phyloP scores from a whole-genome alignment of 1,284 basidiomycete genomes.

The Cutaneotrichosporon dermatis region DNA sequence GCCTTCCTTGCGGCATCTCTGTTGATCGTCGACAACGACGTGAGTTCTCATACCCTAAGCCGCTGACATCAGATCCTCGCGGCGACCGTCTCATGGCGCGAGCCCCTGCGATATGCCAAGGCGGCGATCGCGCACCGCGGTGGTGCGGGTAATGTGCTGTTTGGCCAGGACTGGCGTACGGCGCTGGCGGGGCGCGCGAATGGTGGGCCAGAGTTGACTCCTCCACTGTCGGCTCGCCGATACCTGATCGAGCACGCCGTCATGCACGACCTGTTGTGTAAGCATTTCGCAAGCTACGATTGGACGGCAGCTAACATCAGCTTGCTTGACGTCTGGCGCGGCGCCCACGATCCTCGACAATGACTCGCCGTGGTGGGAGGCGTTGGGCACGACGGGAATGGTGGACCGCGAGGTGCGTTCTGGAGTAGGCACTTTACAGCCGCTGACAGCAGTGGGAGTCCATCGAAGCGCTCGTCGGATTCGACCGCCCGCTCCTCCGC shows the following conservation, averaged over 20 bases:
- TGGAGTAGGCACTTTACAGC: background rate
- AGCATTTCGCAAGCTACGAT: conserved; percentile 3
- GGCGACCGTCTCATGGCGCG: conserved; percentile 31
- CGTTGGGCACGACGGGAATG: conserved; percentile 17
- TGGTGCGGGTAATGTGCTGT: conserved; percentile 30
- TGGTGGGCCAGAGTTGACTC: background rate
- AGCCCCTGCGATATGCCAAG: conserved; percentile 28
- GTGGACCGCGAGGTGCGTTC: conserved; percentile 18
- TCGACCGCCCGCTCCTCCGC: conserved; percentile 27
- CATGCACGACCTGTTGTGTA: conserved; percentile 30
- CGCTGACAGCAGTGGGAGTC: conserved; percentile 26
- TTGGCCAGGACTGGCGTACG: conserved; percentile 19
- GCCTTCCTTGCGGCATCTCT: conserved; percentile 30
- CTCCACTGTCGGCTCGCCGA: conserved; percentile 12
- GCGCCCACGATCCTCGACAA: conserved; percentile 22
- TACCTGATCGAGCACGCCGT: conserved; percentile 33
- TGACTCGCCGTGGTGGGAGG: conserved; percentile 32
- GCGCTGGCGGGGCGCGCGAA: conserved; percentile 6
- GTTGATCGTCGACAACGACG: conserved; percentile 31
- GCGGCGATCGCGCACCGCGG: conserved; percentile 28
- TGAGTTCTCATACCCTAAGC: conserved; percentile 4
- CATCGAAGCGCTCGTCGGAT: conserved; percentile 29
- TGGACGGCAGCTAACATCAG: conserved; percentile 6
- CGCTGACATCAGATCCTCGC: conserved; percentile 29
- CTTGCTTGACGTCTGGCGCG: conserved; percentile 24